Conservation (phyloP, 441 rosid genomes). For the Gossypium schwendimanii region DNA sequence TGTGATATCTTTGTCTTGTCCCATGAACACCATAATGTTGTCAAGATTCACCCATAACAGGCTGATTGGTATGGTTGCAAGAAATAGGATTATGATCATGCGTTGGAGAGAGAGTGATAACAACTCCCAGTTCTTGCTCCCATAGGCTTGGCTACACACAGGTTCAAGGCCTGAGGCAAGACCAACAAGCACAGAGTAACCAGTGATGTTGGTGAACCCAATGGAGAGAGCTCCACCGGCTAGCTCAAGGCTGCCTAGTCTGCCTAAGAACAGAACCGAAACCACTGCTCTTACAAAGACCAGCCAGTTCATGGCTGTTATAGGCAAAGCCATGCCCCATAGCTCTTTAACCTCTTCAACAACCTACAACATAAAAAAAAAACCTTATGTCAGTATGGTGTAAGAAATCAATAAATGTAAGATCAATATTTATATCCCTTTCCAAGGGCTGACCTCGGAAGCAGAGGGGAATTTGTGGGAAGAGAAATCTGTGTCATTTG, state of each 20-base stretch:
- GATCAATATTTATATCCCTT: not conserved
- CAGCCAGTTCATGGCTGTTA: slow-evolving; percentile 76
- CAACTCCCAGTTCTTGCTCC: slow-evolving; percentile 84
- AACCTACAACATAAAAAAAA: slow-evolving; percentile 36
- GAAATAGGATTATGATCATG: slow-evolving; percentile 70
- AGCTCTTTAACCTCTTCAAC: slow-evolving; percentile 72
- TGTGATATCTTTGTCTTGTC: slow-evolving; percentile 75
- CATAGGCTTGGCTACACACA: slow-evolving; percentile 91
- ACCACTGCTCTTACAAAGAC: slow-evolving; percentile 75
- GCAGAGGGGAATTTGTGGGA: slow-evolving; percentile 41
- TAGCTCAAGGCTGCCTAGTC: slow-evolving; percentile 82
- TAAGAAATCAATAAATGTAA: not conserved
- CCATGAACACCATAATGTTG: slow-evolving; percentile 70
- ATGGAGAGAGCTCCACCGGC: slow-evolving; percentile 95
- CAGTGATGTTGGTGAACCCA: slow-evolving; percentile 95
- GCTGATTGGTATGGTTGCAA: slow-evolving; percentile 70
- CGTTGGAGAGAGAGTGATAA: slow-evolving; percentile 77
- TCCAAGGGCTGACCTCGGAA: slow-evolving; percentile 36
- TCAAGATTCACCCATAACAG: slow-evolving; percentile 80
- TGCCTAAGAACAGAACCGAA: slow-evolving; percentile 79
- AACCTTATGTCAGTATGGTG: not conserved
- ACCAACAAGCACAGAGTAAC: slow-evolving; percentile 86
- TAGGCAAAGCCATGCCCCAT: slow-evolving; percentile 79
- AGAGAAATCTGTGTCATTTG: slow-evolving; percentile 38
- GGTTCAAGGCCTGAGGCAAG: slow-evolving; percentile 95